Percentiles rank a stretch among this genome's conserved stretches.
These are phyloP conservation scores for Mycena galopus DNA, from an alignment of 768 basidiomycete genomes.

Conservation along the genomic window DNA sequence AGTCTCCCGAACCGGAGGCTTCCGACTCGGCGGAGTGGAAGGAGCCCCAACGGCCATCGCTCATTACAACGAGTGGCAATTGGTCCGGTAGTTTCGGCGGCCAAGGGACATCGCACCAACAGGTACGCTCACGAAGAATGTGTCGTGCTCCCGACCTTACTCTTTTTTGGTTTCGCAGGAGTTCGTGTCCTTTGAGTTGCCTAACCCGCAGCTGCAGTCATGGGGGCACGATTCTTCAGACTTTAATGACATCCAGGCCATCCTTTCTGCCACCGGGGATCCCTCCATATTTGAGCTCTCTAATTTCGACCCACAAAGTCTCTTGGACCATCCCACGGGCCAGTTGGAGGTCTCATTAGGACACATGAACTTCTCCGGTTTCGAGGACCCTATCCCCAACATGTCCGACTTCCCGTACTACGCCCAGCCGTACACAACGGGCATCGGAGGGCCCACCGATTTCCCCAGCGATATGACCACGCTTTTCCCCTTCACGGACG, in stretches of 20 bases:
- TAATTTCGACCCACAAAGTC: conserved; percentile 46
- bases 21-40: conserved; percentile 19
- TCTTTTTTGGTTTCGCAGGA: conserved; percentile 31
- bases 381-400: conserved; percentile 38
- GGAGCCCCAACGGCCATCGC: conserved; percentile 1
- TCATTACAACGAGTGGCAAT: conserved; percentile 17
- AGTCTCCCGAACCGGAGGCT: conserved; percentile 27
- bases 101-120: conserved; percentile 7
- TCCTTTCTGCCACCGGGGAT: conserved; percentile 48
- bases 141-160: not conserved
- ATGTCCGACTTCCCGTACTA: conserved; percentile 40
- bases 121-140: not conserved
- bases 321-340: conserved; percentile 51
- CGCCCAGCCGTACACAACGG: conserved; percentile 25
- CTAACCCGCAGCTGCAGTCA: conserved; percentile 19
- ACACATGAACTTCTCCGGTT: conserved; percentile 35
- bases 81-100: conserved; percentile 10
- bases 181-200: conserved; percentile 40
- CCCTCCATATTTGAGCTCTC: conserved; percentile 52
- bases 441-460: conserved; percentile 8
- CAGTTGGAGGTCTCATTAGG: conserved; percentile 55
- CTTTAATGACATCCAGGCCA: conserved; percentile 44
- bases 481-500: conserved; percentile 39
- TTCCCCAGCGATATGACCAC: conserved; percentile 35
- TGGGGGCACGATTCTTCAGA: conserved; percentile 27